phyloP scores from a whole-genome alignment of 2,329 filamentous ascomycete genomes.

The Tolypocladium inflatum region DNA sequence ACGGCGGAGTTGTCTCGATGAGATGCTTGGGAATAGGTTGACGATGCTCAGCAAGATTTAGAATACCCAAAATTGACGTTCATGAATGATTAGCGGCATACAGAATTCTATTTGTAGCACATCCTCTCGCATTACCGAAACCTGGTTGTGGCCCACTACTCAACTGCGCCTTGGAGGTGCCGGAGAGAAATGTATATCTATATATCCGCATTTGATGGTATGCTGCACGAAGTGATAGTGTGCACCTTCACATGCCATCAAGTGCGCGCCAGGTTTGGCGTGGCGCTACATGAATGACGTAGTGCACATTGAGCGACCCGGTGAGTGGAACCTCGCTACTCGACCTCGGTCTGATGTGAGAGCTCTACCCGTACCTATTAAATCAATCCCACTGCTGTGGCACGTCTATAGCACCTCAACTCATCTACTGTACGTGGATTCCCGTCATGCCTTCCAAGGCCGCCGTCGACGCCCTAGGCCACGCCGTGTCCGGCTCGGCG shows the following conservation, averaged over 20 bases:
- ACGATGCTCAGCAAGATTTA: background rate
- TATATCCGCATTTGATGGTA: background rate
- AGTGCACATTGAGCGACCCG: background rate
- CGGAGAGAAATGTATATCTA: background rate
- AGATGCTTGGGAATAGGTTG: background rate
- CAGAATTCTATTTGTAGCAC: no score
- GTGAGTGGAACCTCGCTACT: background rate
- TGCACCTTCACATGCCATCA: background rate
- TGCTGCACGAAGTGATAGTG: background rate
- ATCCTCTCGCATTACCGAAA: background rate
- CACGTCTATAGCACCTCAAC: background rate
- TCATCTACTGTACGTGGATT: background rate
- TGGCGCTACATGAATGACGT: background rate
- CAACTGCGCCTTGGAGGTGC: background rate
- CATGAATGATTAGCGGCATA: background rate
- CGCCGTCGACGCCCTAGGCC: constrained; percentile 63
- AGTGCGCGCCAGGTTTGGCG: background rate
- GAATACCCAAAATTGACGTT: background rate
- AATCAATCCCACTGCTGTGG: background rate
- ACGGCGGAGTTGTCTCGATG: background rate
- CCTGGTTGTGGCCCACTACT: no score
- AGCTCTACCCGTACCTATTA: background rate
- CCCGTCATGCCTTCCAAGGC: constrained; percentile 19
- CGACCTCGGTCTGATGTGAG: background rate
- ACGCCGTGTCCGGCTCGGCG: constrained; percentile 70